phyloP scores from a whole-genome alignment of 176 grass and related monocot species.

The Alloteropsis semialata region DNA sequence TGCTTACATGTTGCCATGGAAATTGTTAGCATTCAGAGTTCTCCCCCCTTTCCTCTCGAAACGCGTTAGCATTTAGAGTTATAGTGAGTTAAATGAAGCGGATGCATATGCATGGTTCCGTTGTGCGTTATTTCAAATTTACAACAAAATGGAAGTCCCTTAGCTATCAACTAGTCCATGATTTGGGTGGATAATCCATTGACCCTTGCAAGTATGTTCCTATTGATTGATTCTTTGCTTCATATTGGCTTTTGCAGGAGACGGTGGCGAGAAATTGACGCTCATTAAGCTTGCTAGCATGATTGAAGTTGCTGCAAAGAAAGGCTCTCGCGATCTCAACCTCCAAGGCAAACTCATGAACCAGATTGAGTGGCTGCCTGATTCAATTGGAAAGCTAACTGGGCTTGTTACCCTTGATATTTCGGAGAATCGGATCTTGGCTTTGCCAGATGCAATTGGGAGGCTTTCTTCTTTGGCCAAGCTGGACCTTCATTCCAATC shows the following conservation, averaged over 20 bases:
- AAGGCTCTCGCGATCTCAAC: conserved; percentile 55
- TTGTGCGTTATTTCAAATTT: background rate
- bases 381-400: conserved; percentile 92
- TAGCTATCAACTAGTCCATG: background rate
- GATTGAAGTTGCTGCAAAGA: conserved; percentile 89
- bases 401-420: conserved; percentile 75
- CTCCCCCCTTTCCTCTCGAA: background rate
- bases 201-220: conserved; percentile 5
- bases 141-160: background rate
- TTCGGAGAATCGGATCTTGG: conserved; percentile 68
- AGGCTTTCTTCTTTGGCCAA: conserved; percentile 80
- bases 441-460: conserved; percentile 71
- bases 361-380: conserved; percentile 96
- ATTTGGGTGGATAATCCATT: background rate
- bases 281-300: conserved; percentile 87
- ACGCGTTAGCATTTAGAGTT: background rate
- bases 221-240: conserved; percentile 34
- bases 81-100: background rate
- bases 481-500: conserved; percentile 84
- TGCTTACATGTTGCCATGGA: background rate
- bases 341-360: conserved; percentile 68
- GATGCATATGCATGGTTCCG: background rate
- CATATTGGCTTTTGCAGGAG: conserved; percentile 55
- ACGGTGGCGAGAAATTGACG: conserved; percentile 56
- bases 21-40: background rate